phyloP scores from a whole-genome alignment of 345 rosid species.

The Bretschneidera sinensis region DNA sequence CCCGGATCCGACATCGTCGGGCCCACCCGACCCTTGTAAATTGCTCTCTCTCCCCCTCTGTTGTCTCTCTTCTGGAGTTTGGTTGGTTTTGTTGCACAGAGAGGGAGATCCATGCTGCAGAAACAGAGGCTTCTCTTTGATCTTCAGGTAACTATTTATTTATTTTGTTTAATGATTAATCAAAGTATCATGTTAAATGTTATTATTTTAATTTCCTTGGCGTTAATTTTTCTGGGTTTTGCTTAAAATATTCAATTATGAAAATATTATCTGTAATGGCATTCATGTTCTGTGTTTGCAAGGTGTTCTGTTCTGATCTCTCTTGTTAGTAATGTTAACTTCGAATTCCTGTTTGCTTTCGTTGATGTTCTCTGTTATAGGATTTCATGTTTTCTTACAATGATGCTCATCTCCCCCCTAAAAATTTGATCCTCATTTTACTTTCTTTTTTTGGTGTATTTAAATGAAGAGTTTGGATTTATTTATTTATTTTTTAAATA shows the following conservation, averaged over 20 bases:
- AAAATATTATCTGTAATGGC: not conserved
- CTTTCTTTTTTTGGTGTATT: too few relatives aligned
- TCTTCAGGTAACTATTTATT: slow-evolving; percentile 5
- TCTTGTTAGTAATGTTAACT: not conserved
- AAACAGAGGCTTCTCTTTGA: slow-evolving; percentile 1
- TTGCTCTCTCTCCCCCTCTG: slow-evolving; percentile 12
- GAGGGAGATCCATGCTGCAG: slow-evolving; percentile 9
- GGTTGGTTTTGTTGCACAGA: not conserved
- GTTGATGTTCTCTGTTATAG: too few relatives aligned
- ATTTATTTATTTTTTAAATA: not conserved
- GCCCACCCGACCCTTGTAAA: slow-evolving; percentile 15
- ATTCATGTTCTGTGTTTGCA: not conserved
- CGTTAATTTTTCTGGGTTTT: not conserved
- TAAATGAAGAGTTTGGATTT: not conserved
- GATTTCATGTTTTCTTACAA: too few relatives aligned
- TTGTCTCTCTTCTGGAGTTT: slow-evolving; percentile 1
- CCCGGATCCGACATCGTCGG: slow-evolving; percentile 38
- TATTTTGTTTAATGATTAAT: not conserved
- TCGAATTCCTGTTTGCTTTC: not conserved
- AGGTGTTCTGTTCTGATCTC: not conserved
- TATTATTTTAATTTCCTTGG: not conserved
- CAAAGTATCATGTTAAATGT: not conserved
- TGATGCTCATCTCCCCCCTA: too few relatives aligned
- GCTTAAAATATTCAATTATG: not conserved
- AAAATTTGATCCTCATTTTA: not conserved